Evolutionary conservation across 2,329 filamentous ascomycete genomes (phyloP).

Genomic region (Xylaria sp.): DNA sequence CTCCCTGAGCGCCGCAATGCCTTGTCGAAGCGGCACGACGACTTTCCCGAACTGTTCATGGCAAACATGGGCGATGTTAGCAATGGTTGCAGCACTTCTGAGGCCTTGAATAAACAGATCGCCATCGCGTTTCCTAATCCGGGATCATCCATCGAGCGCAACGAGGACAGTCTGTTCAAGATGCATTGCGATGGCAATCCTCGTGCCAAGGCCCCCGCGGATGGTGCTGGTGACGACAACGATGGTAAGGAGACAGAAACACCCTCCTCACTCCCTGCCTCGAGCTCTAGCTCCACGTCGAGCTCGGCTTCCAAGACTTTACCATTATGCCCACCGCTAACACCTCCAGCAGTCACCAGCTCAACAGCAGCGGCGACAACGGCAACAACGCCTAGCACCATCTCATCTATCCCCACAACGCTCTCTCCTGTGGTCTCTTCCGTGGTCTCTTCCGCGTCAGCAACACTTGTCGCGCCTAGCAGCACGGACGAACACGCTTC

Average conservation of each 20-base stretch:
- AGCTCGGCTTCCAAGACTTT: background rate
- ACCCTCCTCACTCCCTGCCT: background rate
- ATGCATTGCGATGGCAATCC: conserved; percentile 43
- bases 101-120: conserved; percentile 48
- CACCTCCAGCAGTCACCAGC: background rate
- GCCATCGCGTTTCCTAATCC: conserved; percentile 65
- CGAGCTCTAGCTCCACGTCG: background rate
- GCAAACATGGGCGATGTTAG: conserved; percentile 61
- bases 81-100: conserved; percentile 59
- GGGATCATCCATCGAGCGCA: conserved; percentile 58
- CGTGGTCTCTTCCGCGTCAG: no score
- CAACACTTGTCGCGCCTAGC: background rate
- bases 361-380: background rate
- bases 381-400: no score
- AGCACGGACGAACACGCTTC: background rate
- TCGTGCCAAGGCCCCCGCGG: conserved; percentile 18
- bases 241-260: background rate
- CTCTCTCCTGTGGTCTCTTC: no score
- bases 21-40: conserved; percentile 35
- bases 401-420: no score
- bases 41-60: conserved; percentile 71
- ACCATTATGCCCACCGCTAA: background rate
- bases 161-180: conserved; percentile 42
- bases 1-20: conserved; percentile 22
- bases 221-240: background rate